phyloP scores from a whole-genome alignment of 257 asterid genomes.

The Primulina huaijiensis region DNA sequence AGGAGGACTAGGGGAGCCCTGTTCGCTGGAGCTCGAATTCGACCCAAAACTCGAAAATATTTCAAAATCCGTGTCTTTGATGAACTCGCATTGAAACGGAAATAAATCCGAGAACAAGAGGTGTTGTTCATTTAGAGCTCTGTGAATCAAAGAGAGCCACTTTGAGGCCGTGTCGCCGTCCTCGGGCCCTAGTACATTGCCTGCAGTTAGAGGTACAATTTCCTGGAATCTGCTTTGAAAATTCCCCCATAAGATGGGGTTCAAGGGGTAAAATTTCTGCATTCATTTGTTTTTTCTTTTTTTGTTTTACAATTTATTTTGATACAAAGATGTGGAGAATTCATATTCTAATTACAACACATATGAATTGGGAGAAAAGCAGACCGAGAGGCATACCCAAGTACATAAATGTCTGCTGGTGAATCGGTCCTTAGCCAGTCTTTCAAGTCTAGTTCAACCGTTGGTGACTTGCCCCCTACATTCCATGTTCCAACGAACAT shows the following conservation, averaged over 20 bases:
- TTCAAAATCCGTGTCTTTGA: slow-evolving; percentile 18
- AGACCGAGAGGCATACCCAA: slow-evolving; percentile 34
- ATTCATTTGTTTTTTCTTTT: too few relatives aligned
- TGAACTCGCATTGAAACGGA: slow-evolving; percentile 22
- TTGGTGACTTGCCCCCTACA: slow-evolving; percentile 51
- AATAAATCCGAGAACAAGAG: slow-evolving; percentile 17
- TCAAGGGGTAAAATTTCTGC: too few relatives aligned
- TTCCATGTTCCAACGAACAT: slow-evolving; percentile 59
- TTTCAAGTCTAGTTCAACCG: slow-evolving; percentile 29
- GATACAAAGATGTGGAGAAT: background rate
- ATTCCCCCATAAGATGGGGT: too few relatives aligned
- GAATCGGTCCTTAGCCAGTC: slow-evolving; percentile 39
- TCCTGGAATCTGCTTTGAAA: slow-evolving; percentile 46
- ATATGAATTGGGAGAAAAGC: background rate
- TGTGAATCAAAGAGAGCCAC: slow-evolving; percentile 43
- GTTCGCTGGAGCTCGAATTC: background rate
- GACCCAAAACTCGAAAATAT: slow-evolving; percentile 14
- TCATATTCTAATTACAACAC: background rate
- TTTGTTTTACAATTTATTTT: too few relatives aligned
- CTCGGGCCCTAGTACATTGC: slow-evolving; percentile 47
- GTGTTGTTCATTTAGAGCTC: slow-evolving; percentile 26
- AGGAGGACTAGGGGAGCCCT: too few relatives aligned
- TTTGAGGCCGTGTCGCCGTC: slow-evolving; percentile 41
- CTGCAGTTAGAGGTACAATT: slow-evolving; percentile 48
- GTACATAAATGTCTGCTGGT: slow-evolving; percentile 46